Percentiles rank a stretch among this genome's conserved stretches.
Evolutionary conservation across 306 rosid genomes (phyloP).

Genomic region (Trifolium repens): DNA sequence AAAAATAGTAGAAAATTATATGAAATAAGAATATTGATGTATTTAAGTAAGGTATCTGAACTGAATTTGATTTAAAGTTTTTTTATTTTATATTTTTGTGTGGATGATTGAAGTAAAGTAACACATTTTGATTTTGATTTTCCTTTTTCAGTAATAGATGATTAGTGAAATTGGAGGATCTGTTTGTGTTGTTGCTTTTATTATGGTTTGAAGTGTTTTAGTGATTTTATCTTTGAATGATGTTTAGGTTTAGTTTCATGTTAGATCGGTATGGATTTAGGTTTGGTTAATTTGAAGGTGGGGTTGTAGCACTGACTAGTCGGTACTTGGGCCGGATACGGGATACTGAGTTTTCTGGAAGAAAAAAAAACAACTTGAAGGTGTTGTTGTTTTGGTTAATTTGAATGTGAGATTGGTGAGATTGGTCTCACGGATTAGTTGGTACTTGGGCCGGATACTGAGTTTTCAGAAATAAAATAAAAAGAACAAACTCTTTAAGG

Average conservation of each 20-base stretch:
- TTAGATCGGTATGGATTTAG: constrained; percentile 40
- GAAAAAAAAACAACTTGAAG: too few species aligned
- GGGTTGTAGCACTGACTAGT: too few species aligned
- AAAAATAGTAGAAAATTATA: not conserved
- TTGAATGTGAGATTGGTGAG: too few species aligned
- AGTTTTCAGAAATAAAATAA: too few species aligned
- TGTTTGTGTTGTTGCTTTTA: constrained; percentile 2
- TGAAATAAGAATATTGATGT: constrained; percentile 5
- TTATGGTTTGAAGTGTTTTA: constrained; percentile 19
- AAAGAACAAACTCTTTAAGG: not conserved
- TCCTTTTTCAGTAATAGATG: constrained; percentile 6
- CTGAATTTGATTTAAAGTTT: constrained; percentile 10
- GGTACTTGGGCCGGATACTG: too few species aligned
- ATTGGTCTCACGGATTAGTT: too few species aligned
- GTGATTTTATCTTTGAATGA: constrained; percentile 12
- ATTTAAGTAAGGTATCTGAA: not conserved
- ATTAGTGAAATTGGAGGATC: constrained; percentile 39
- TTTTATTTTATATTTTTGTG: not conserved
- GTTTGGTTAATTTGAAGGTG: not conserved
- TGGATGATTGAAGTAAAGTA: not conserved
- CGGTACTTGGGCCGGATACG: too few species aligned
- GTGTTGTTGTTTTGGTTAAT: too few species aligned
- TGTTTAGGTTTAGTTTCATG: not conserved
- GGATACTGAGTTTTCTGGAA: too few species aligned
- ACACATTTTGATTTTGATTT: constrained; percentile 1